Evolutionary conservation across 2,329 filamentous ascomycete species (phyloP).

Genomic region (Fonsecaea multimorphosa): DNA sequence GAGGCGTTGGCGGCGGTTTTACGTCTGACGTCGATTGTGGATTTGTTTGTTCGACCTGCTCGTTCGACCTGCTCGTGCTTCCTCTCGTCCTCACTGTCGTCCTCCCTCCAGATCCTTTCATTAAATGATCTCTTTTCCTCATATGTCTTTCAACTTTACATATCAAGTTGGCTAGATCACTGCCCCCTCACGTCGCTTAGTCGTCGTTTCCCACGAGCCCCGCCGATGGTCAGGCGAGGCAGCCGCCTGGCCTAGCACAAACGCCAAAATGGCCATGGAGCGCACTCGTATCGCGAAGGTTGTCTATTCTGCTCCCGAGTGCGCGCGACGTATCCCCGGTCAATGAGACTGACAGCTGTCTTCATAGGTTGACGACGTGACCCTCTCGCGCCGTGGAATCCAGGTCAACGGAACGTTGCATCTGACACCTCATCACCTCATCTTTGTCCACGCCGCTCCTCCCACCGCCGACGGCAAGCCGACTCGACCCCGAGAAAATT

Average conservation of each 20-base stretch:
- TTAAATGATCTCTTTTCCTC: not conserved
- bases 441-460: constrained; percentile 64
- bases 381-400: constrained; percentile 62
- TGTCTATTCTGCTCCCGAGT: not conserved
- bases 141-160: not conserved
- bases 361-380: constrained; percentile 62
- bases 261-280: constrained; percentile 39
- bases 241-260: constrained; percentile 11
- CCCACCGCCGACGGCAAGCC: constrained; percentile 47
- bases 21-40: constrained; percentile 21
- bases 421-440: constrained; percentile 68
- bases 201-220: not conserved
- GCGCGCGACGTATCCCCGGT: not conserved
- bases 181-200: constrained; percentile 5
- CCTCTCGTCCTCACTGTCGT: not conserved
- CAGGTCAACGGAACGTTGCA: constrained; percentile 66
- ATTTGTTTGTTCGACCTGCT: not conserved
- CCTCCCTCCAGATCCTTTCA: not conserved
- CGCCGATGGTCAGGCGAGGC: not conserved
- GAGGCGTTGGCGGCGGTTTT: not conserved
- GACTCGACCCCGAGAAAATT: constrained; percentile 70
- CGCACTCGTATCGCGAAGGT: constrained; percentile 41
- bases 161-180: not conserved
- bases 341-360: constrained; percentile 24
- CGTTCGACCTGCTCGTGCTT: constrained; percentile 2